phyloP scores from a whole-genome alignment of 495 filamentous ascomycete species.

The Pseudevernia furfuracea region DNA sequence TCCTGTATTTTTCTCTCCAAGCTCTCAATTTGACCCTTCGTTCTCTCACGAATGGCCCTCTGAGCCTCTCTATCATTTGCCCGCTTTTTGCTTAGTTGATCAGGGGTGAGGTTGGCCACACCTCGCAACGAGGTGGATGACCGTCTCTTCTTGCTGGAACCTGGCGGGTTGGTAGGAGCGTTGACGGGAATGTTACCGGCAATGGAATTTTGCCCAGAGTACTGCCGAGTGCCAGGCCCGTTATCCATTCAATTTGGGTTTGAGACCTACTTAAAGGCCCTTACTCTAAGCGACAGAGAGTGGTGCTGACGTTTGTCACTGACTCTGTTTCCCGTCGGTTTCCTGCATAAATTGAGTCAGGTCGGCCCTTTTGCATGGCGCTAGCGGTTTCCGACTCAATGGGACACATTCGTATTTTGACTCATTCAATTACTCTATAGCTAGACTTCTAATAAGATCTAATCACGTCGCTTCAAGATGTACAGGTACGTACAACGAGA shows the following conservation, averaged over 20 bases:
- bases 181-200: slow-evolving; percentile 11
- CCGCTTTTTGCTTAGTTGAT: slow-evolving; percentile 68
- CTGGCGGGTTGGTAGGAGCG: slow-evolving; percentile 24
- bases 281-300: slow-evolving; percentile 4
- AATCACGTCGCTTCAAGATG: neutral
- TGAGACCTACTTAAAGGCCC: neutral
- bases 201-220: slow-evolving; percentile 8
- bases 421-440: too few species aligned
- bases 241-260: slow-evolving; percentile 21
- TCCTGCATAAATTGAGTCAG: slow-evolving; percentile 20
- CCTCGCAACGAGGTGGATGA: slow-evolving; percentile 51
- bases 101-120: slow-evolving; percentile 64
- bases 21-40: slow-evolving; percentile 69
- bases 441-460: slow-evolving; percentile 4
- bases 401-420: too few species aligned
- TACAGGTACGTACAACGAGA: neutral
- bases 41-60: slow-evolving; percentile 74
- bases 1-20: slow-evolving; percentile 66
- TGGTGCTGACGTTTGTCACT: slow-evolving; percentile 11
- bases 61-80: slow-evolving; percentile 88
- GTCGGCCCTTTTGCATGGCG: slow-evolving; percentile 1
- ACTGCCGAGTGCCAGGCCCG: slow-evolving; percentile 13
- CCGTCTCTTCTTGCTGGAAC: slow-evolving; percentile 42
- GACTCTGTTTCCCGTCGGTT: slow-evolving; percentile 9
- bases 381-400: slow-evolving; percentile 1